A percentile compares a stretch with the other conserved stretches of the same genome.
Evolutionary conservation across 768 basidiomycete species (phyloP).

Genomic region (Kwoniella mangroviensis): DNA sequence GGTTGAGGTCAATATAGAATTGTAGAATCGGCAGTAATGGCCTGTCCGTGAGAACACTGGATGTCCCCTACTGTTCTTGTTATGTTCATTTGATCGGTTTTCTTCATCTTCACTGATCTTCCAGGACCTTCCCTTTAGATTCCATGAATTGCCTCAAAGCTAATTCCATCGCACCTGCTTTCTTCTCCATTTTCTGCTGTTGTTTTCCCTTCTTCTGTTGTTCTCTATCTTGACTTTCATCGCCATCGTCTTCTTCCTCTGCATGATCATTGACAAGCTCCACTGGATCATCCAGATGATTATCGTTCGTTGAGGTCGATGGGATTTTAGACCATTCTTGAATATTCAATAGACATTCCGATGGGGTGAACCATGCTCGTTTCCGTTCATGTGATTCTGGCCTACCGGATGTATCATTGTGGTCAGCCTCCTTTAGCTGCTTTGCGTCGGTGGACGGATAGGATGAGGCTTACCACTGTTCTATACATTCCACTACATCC

Average conservation of each 20-base stretch:
- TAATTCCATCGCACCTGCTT: conserved; percentile 49
- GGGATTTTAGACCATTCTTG: conserved; percentile 38
- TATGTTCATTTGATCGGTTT: no score
- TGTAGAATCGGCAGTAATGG: no score
- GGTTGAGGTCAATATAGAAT: no score
- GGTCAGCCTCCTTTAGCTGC: no score
- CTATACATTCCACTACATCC: conserved; percentile 18
- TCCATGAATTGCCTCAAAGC: conserved; percentile 39
- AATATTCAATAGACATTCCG: conserved; percentile 28
- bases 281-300: neutral
- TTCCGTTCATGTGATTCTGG: conserved; percentile 44
- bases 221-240: neutral
- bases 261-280: neutral
- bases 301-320: neutral
- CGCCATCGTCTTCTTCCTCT: neutral
- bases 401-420: conserved; percentile 20
- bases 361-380: conserved; percentile 35
- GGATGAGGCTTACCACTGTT: no score
- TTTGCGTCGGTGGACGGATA: no score
- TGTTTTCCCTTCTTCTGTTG: conserved; percentile 16
- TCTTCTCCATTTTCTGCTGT: conserved; percentile 38
- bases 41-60: neutral
- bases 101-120: neutral
- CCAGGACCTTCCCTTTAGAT: conserved; percentile 7
- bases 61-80: neutral